Evolutionary conservation across 305 asterid species (phyloP).

Genomic region (Solanum chacoense): DNA sequence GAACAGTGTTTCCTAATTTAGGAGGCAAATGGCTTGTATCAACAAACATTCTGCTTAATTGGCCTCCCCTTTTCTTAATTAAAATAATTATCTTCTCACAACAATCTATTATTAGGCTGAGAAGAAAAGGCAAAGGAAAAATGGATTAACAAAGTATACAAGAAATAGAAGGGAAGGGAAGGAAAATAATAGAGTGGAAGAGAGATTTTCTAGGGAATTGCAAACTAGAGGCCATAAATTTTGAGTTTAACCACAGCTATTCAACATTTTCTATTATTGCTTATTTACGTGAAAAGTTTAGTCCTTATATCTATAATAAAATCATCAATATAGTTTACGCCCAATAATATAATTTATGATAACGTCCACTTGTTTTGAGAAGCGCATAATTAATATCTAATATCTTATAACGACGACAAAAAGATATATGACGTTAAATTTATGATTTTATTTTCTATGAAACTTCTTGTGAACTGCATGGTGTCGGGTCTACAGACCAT

Average conservation of each 20-base stretch:
- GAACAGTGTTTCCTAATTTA: slow-evolving; percentile 4
- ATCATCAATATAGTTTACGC: not conserved
- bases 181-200: slow-evolving; percentile 5
- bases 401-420: not conserved
- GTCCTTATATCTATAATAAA: not conserved
- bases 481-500: not conserved
- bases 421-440: not conserved
- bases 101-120: not conserved
- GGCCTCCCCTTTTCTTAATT: not conserved
- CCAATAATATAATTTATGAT: not conserved
- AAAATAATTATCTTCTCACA: not conserved
- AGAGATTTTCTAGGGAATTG: slow-evolving; percentile 24
- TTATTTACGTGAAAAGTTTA: not conserved
- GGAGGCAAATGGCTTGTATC: slow-evolving; percentile 3
- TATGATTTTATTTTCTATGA: not conserved
- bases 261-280: not conserved
- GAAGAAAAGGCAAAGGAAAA: not conserved
- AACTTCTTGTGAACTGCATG: not conserved
- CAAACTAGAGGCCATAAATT: not conserved
- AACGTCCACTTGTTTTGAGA: not conserved
- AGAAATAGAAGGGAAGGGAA: not conserved
- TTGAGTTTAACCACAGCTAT: not conserved
- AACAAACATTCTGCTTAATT: not conserved
- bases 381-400: not conserved
- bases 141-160: not conserved